These are phyloP conservation scores for Themeda triandra DNA, from an alignment of 176 grass and related monocot genomes.

Conservation along the genomic window DNA sequence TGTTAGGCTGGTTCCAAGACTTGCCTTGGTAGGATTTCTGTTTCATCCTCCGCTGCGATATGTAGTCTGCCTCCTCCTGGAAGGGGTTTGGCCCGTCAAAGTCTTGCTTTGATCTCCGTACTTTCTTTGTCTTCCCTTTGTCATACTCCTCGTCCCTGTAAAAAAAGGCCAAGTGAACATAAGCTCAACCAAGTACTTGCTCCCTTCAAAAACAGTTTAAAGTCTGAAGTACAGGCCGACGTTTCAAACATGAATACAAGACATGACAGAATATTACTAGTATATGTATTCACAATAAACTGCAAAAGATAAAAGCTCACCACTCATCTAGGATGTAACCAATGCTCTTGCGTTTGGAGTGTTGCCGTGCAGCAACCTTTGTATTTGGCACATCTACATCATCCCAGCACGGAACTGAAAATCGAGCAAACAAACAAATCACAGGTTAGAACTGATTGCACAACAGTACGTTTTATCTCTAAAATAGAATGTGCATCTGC, in stretches of 20 bases:
- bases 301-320: constrained; percentile 30
- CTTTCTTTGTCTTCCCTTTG: constrained; percentile 73
- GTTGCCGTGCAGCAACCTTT: neutral
- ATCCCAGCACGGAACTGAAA: constrained; percentile 82
- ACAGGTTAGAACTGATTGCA: neutral
- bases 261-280: neutral
- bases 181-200: neutral
- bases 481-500: neutral
- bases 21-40: constrained; percentile 31
- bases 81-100: constrained; percentile 67
- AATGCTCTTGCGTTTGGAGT: constrained; percentile 38
- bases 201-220: neutral
- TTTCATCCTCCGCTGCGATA: constrained; percentile 40
- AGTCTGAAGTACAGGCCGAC: neutral
- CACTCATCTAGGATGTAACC: constrained; percentile 93
- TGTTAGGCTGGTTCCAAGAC: constrained; percentile 47
- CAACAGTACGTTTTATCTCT: neutral
- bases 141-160: constrained; percentile 92
- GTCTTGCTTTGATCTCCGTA: constrained; percentile 43
- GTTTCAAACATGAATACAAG: neutral
- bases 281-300: neutral
- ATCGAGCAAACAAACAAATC: neutral
- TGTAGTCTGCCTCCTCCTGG: constrained; percentile 53
- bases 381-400: constrained; percentile 32
- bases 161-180: neutral